Conservation (phyloP, 2,329 filamentous ascomycete species). For the Neurospora crassa region DNA sequence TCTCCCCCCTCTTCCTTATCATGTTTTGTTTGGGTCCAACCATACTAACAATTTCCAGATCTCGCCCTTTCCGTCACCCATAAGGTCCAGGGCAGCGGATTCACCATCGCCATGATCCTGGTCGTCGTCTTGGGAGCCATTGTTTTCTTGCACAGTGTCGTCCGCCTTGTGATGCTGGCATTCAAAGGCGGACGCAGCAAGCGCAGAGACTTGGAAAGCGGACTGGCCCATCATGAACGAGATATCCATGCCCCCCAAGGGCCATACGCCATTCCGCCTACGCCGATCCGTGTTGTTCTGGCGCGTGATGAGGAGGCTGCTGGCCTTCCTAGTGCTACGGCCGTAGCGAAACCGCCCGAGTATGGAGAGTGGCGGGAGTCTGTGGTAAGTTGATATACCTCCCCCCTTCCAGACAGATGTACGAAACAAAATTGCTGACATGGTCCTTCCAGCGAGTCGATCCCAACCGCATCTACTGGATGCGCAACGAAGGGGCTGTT, state of each 20-base stretch:
- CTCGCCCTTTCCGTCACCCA: conserved; percentile 61
- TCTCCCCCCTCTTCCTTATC: background rate
- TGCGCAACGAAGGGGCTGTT: conserved; percentile 43
- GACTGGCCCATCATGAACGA: conserved; percentile 13
- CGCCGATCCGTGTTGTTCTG: conserved; percentile 69
- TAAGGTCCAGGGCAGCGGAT: conserved; percentile 54
- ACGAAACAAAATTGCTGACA: background rate
- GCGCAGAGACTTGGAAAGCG: conserved; percentile 16
- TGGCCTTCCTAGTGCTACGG: conserved; percentile 43
- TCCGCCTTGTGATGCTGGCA: conserved; percentile 61
- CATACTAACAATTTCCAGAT: conserved; percentile 39
- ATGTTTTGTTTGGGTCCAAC: background rate
- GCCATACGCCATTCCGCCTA: conserved; percentile 55
- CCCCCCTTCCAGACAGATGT: no score
- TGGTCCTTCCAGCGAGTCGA: conserved; percentile 52
- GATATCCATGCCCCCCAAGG: conserved; percentile 47
- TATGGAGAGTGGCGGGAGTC: conserved; percentile 80
- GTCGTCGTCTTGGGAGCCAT: conserved; percentile 64
- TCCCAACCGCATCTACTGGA: conserved; percentile 74
- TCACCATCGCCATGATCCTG: conserved; percentile 72
- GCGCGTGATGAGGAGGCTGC: conserved; percentile 64
- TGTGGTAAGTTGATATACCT: conserved; percentile 48
- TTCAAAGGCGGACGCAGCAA: conserved; percentile 33
- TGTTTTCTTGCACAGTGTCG: conserved; percentile 71
- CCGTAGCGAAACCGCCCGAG: conserved; percentile 61